Conservation (phyloP, 345 rosid species). For the Bruguiera parviflora region DNA sequence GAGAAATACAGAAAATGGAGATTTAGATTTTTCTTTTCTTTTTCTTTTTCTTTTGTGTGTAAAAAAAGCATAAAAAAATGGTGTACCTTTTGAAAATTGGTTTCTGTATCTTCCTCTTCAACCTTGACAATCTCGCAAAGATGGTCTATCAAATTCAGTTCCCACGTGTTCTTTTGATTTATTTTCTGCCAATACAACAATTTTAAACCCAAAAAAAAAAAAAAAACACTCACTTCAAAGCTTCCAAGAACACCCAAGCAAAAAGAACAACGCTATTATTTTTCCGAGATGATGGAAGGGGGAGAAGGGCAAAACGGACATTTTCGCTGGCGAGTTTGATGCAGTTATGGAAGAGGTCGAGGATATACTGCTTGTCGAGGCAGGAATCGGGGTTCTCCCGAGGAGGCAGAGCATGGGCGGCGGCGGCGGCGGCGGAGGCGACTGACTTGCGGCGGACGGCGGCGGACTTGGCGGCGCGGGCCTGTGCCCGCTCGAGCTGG, state of each 20-base stretch:
- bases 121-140: constrained; percentile 80
- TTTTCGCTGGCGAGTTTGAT: constrained; percentile 96
- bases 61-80: background rate
- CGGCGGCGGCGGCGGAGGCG: too few relatives aligned
- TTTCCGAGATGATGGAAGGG: background rate
- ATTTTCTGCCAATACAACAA: constrained; percentile 16
- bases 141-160: constrained; percentile 32
- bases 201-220: constrained; percentile 1
- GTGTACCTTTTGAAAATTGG: constrained; percentile 87
- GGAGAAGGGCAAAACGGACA: constrained; percentile 32
- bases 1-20: too few relatives aligned
- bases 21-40: too few relatives aligned
- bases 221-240: background rate
- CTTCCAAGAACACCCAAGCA: background rate
- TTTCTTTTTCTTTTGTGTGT: too few relatives aligned
- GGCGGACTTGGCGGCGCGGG: constrained; percentile 83
- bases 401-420: constrained; percentile 61
- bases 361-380: constrained; percentile 73
- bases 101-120: constrained; percentile 78
- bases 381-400: constrained; percentile 40
- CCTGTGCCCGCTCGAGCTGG: constrained; percentile 75
- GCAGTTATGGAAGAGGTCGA: constrained; percentile 81
- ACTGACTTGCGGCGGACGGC: constrained; percentile 21
- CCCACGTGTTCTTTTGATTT: constrained; percentile 27
- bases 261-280: background rate